phyloP scores from a whole-genome alignment of 352 stramenopile species.

The Phytophthora pluvialis region DNA sequence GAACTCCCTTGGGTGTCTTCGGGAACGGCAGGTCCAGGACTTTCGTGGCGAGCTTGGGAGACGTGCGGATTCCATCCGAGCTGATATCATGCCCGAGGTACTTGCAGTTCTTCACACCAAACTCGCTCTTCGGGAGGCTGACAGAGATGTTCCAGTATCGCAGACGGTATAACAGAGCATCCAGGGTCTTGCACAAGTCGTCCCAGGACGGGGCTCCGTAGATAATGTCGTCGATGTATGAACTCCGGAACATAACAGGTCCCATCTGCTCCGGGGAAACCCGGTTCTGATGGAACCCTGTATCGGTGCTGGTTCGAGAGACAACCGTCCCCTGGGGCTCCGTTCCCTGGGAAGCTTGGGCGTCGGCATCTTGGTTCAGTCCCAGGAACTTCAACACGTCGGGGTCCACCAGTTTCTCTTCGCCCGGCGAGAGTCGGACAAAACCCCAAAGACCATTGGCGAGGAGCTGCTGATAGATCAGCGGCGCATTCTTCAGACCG shows the following conservation, averaged over 20 bases:
- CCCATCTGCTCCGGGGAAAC: conserved; percentile 14
- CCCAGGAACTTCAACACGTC: no score
- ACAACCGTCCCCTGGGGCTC: background rate
- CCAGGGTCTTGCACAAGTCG: conserved; percentile 8
- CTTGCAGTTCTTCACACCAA: conserved; percentile 10
- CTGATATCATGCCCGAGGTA: conserved; percentile 18
- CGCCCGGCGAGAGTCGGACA: no score
- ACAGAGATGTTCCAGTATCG: conserved; percentile 28
- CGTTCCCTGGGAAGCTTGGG: background rate
- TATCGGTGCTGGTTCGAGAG: conserved; percentile 4
- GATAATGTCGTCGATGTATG: conserved; percentile 34
- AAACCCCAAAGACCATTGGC: conserved; percentile 15
- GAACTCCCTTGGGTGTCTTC: conserved; percentile 3
- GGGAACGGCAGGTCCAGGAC: conserved; percentile 16
- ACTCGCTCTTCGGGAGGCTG: conserved; percentile 30
- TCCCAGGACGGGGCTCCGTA: background rate
- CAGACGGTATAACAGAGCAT: conserved; percentile 7
- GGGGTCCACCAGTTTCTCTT: no score
- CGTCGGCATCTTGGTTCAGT: background rate
- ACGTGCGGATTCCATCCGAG: conserved; percentile 12
- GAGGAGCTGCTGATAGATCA: conserved; percentile 4
- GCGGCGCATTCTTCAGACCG: no score
- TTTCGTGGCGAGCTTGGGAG: conserved; percentile 6
- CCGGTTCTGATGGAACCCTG: conserved; percentile 15
- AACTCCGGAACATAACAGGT: conserved; percentile 16